Evolutionary conservation across 345 rosid genomes (phyloP), one percentile per base, ranked within the genome.

Genomic region (Populus tremula): DNA sequence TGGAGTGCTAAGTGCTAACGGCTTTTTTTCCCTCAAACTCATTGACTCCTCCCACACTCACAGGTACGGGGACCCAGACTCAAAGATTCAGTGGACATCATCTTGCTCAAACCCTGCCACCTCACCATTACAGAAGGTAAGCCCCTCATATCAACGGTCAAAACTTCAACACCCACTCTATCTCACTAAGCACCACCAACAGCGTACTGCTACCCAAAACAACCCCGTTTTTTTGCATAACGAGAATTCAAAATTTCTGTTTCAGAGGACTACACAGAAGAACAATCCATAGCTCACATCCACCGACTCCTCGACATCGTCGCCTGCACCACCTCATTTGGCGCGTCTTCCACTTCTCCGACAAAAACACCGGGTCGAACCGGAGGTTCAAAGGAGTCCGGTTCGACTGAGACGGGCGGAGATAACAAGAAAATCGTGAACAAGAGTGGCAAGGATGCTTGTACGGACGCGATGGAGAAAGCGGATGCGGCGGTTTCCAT

Each of bases 21-120:
- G 63, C 63, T 6, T 2, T 18, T 53, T n/a, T 56, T 1, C 13
- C 16, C 43, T 39, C n/a, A 8, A 54, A 54, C 62, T 21, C 10
- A 8, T n/a, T 23, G 27, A 59, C 64, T 59, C 64, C 64, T 10
- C 10, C 61, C 25, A 54, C 61, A 47, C 23, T 4, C 69, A 70
- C 84, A 92, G 99, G 91, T 90, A n/a, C 91, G 97, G 29, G 97
- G 99, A 64, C 71, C 90, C 43, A 87, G 88, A 23, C 98, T 96
- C 29, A 96, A 90, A 73, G 97, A 93, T 74, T 81, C 94, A 12
- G 93, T 86, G 33, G 99, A 96, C 85, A 87, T 93, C 83, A 76
- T 83, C 76, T 85, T 92, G 21, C 96, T 96, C 67, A 96, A 96
- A 77, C 99, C 98, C 6, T 93, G 91, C 89, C 93, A 92, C 83